Percentiles rank a stretch among this genome's conserved stretches.
Conservation (phyloP, 2,329 filamentous ascomycete genomes). For the Elsinoe necatrix region DNA sequence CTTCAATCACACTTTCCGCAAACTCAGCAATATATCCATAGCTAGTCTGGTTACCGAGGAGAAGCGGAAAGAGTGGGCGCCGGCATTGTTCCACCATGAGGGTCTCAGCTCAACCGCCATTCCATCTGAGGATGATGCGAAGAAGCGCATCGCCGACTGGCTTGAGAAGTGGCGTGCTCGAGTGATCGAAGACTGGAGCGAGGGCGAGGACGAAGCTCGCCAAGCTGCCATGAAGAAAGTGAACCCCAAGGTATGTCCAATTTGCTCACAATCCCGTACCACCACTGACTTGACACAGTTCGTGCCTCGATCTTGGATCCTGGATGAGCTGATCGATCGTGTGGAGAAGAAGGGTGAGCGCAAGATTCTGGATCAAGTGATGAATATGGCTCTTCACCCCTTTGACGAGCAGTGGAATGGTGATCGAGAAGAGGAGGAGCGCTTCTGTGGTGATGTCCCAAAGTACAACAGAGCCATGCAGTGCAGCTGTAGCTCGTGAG, state of each 20-base stretch:
- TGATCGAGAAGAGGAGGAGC: constrained; percentile 64
- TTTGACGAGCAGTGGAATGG: constrained; percentile 71
- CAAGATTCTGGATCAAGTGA: constrained; percentile 65
- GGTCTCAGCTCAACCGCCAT: constrained; percentile 49
- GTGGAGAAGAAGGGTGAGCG: constrained; percentile 79
- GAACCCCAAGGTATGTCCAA: constrained; percentile 61
- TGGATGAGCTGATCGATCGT: constrained; percentile 84
- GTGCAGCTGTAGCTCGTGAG: constrained; percentile 85
- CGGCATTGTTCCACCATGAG: constrained; percentile 71
- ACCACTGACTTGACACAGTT: constrained; percentile 45
- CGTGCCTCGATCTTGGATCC: constrained; percentile 78
- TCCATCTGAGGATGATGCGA: constrained; percentile 56
- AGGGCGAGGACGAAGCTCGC: constrained; percentile 47
- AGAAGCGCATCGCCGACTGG: constrained; percentile 65
- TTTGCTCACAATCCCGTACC: neutral
- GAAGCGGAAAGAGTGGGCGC: constrained; percentile 54
- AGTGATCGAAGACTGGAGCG: constrained; percentile 67
- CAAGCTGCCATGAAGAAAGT: constrained; percentile 68
- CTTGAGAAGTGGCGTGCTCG: constrained; percentile 68
- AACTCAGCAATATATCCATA: constrained; percentile 57
- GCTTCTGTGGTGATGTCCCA: constrained; percentile 82
- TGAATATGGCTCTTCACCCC: constrained; percentile 75
- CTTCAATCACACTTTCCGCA: constrained; percentile 89
- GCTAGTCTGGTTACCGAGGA: constrained; percentile 57
- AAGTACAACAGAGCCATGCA: constrained; percentile 71